A percentile compares a stretch with the other conserved stretches of the same genome.
phyloP scores from a whole-genome alignment of 179 eudicot species.

The Spinacia oleracea region DNA sequence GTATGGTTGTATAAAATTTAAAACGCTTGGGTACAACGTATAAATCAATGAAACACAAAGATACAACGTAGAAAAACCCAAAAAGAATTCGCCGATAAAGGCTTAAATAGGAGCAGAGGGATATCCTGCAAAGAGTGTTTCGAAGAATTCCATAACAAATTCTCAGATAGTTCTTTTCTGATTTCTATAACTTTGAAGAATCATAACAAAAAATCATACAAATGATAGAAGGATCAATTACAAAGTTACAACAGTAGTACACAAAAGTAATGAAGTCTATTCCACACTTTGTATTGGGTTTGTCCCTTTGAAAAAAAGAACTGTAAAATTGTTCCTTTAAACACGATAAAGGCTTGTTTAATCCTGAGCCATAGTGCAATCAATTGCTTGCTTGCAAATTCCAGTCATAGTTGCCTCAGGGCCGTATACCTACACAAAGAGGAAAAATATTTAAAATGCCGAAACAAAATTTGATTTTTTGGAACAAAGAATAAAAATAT shows the following conservation, averaged over 20 bases:
- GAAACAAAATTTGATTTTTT: no score
- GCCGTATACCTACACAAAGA: constrained; percentile 41
- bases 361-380: constrained; percentile 37
- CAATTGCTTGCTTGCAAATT: constrained; percentile 50
- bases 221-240: neutral
- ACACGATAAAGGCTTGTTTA: neutral
- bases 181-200: no score
- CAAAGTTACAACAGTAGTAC: constrained; percentile 15
- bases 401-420: constrained; percentile 57
- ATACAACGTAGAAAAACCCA: no score
- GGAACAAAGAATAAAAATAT: no score
- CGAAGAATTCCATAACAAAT: no score
- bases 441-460: neutral
- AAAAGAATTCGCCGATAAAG: no score
- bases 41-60: no score
- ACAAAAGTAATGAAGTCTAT: constrained; percentile 1
- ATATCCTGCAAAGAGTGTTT: no score
- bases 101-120: no score
- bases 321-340: neutral
- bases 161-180: no score
- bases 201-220: neutral
- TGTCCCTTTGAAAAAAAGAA: neutral
- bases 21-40: no score
- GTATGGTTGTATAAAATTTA: no score
- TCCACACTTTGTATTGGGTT: neutral